Evolutionary conservation across 306 rosid species (phyloP).

Genomic region (Glycyrrhiza uralensis): DNA sequence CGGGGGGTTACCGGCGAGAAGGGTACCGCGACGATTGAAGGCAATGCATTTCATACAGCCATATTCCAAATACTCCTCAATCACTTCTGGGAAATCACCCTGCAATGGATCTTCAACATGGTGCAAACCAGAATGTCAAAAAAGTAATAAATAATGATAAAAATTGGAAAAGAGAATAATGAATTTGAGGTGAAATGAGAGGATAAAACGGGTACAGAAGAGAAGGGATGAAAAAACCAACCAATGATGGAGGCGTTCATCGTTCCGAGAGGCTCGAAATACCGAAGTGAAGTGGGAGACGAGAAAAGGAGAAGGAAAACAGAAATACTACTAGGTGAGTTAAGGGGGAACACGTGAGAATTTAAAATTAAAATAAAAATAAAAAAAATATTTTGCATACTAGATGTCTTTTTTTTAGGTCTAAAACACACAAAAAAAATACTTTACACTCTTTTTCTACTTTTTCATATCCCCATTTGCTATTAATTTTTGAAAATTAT

Average conservation of each 20-base stretch:
- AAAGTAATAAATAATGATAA: too few relatives aligned
- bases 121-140: too few relatives aligned
- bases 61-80: slow-evolving; percentile 88
- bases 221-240: slow-evolving; percentile 9
- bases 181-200: background rate
- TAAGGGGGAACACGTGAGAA: background rate
- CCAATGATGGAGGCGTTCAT: slow-evolving; percentile 76
- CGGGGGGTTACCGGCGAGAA: slow-evolving; percentile 77
- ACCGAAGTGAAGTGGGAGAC: background rate
- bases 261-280: background rate
- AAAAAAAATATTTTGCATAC: too few relatives aligned
- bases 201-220: background rate
- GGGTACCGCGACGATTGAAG: slow-evolving; percentile 94
- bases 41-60: slow-evolving; percentile 92
- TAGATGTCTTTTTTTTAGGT: background rate
- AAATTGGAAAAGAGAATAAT: too few relatives aligned
- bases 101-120: slow-evolving; percentile 69
- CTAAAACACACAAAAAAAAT: background rate
- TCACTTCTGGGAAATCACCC: slow-evolving; percentile 98
- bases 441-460: too few relatives aligned
- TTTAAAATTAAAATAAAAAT: too few relatives aligned
- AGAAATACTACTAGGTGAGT: background rate
- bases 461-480: too few relatives aligned
- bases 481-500: too few relatives aligned
- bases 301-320: background rate